Evolutionary conservation across 2,329 filamentous ascomycete species (phyloP), one percentile per base, ranked within the genome.

Genomic region (Teratosphaeria pseudoeucalypti): DNA sequence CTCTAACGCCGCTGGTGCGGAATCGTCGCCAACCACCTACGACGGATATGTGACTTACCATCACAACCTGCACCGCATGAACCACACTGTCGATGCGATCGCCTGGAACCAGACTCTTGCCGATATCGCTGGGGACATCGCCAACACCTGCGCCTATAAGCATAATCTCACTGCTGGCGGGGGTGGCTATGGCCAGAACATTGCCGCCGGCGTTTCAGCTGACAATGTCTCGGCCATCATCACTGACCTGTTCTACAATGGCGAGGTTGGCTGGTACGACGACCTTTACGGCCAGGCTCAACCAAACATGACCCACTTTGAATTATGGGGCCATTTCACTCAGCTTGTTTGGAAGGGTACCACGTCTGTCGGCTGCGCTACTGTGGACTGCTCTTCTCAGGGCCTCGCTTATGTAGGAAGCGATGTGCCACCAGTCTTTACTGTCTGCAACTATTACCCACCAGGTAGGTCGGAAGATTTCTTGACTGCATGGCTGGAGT

Each of bases 221-320:
- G 75, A 73, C 61, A 81, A 85, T 54, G 79, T 89, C 63, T 83
- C 84, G 58, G 79, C 82, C 64, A 85, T 87, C 66, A 85, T 92
- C 71, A 89, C 85, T 69, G 82, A 92, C 72, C 80, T 87, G 76
- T 96, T 94, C 90, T 96, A 96, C 82, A 90, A 94, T 73, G 83
- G 82, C 68, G 90, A 96, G 75, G 78, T 88, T 67, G 71, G 72
- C 63, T 85, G 81, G 75, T 80, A 80, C 60, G 68, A 71, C 34
- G 73, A 76, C 57, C 55, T 65, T n/a, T 94, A 87, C 70, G 87
- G 85, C 64, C 59, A 78, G 65, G 70, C 74, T 60, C 79, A 78
- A 70, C 87, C 88, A 29, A 74, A 82, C 68, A 83, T 83, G 80
- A 67, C 70, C 72, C 73, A 82, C 73, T 89, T 91, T 72, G 77